phyloP scores from a whole-genome alignment of 2,329 filamentous ascomycete genomes.

The Mollisiaceae sp. region DNA sequence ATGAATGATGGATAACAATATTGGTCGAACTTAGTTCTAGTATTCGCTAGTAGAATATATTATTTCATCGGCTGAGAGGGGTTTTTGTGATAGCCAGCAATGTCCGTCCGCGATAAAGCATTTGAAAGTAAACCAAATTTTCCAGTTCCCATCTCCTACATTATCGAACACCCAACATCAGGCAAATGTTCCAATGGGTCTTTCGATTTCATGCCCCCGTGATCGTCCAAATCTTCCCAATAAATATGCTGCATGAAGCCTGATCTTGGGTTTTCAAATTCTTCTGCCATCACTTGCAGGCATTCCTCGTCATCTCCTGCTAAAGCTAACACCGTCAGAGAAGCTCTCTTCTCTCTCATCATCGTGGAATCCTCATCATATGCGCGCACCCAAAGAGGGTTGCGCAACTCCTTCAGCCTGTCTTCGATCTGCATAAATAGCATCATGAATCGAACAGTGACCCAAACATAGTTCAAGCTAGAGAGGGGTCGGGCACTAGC shows the following conservation, averaged over 20 bases:
- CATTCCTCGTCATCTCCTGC: constrained; percentile 41
- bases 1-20: no score
- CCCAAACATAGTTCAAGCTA: constrained; percentile 44
- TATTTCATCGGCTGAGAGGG: no score
- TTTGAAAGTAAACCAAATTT: no score
- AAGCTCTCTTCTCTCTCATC: constrained; percentile 36
- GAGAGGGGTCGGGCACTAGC: constrained; percentile 40
- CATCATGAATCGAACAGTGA: constrained; percentile 35
- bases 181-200: no score
- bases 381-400: constrained; percentile 41
- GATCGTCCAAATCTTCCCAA: constrained; percentile 40
- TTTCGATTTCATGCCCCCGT: not conserved
- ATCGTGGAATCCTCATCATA: constrained; percentile 38
- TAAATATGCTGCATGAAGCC: constrained; percentile 43
- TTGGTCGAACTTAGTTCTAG: no score
- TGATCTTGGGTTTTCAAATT: constrained; percentile 37
- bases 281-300: constrained; percentile 41
- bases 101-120: no score
- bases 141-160: no score
- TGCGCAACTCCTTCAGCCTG: constrained; percentile 34
- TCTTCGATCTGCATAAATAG: constrained; percentile 41
- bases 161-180: no score
- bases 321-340: constrained; percentile 37
- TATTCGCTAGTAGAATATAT: no score
- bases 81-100: no score